Evolutionary conservation across 139 green algal genomes (phyloP).

Genomic region (Ostreobium quekettii): DNA sequence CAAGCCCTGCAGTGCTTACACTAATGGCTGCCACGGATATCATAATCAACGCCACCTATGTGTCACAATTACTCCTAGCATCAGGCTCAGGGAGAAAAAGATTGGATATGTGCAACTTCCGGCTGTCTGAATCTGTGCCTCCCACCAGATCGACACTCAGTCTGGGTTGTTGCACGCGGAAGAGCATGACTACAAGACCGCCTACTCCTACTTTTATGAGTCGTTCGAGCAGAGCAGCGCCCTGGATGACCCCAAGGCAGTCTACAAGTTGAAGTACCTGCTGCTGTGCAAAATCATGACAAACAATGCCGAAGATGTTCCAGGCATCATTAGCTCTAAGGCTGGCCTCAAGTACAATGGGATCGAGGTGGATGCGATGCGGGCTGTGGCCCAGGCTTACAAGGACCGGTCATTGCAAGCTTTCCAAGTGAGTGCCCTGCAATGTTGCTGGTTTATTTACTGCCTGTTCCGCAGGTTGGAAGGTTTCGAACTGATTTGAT

Average conservation of each 20-base stretch:
- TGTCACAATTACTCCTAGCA: no score
- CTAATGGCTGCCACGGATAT: no score
- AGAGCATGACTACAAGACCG: slow-evolving; percentile 98
- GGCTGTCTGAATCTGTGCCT: neutral
- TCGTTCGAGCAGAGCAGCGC: slow-evolving; percentile 80
- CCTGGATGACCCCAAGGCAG: slow-evolving; percentile 73
- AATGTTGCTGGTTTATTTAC: slow-evolving; percentile 4
- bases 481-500: neutral
- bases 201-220: slow-evolving; percentile 98
- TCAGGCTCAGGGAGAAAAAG: no score
- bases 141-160: slow-evolving; percentile 79
- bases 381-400: slow-evolving; percentile 78
- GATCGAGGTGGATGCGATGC: slow-evolving; percentile 82
- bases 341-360: slow-evolving; percentile 86
- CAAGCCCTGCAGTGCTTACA: no score
- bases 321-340: slow-evolving; percentile 83
- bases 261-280: slow-evolving; percentile 94
- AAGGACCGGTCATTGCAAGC: slow-evolving; percentile 70
- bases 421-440: slow-evolving; percentile 54
- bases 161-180: slow-evolving; percentile 90
- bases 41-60: no score
- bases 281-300: slow-evolving; percentile 84
- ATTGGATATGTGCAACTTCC: neutral
- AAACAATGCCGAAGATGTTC: slow-evolving; percentile 55
- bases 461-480: neutral